Base-by-base conservation (phyloP, 176 grass and related monocot genomes). In the Thinopyrum elongatum region DNA sequence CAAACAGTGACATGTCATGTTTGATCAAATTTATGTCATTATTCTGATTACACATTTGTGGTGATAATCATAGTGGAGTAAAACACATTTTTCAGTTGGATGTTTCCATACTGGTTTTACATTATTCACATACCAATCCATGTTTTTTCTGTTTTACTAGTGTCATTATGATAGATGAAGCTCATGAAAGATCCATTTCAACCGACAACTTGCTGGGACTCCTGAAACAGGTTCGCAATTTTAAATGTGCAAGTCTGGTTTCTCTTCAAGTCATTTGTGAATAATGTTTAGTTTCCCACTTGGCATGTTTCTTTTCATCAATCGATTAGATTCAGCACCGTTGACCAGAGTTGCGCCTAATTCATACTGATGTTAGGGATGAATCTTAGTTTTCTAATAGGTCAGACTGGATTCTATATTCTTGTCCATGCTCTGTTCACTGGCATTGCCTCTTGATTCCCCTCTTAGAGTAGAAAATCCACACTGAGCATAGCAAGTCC, bases 161-260 rank as follows among this genome's bases (percentile, higher is more conserved):
- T 92, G 82, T 98, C 85, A 92, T 95, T 80, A 95, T 94, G 95
- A 92, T 98, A 26, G 93, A 98, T 77, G 95, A 98, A 89, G 95
- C 95, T 90, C 95, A 95, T 89, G 95, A 98, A 93, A 92, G 93
- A 90, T 95, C 95, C 79, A 76, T 98, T 38, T 38, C 36, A 38
- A 38, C 36, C 36, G 36, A 38, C 36, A 38, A 9, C 8, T 38
- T 98, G 91, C 79, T 98, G 75, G 95, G 91, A 76, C 95, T 98
- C 38, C 74, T 98, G 83, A 98, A 98, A 90, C 95, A 98, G 90
- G 95, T 98, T 77, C 23, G 30, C 80, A 31, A 2, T 82, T 63
- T 79, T 79, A 33, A 65, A 79, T 67, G 65, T 39, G 22, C 42
- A 51, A 75, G 2, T 64, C 33, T 38, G 29, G 80, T 74, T 46